Conservation (phyloP, 768 basidiomycete species). For the Coprinopsis cinerea region DNA sequence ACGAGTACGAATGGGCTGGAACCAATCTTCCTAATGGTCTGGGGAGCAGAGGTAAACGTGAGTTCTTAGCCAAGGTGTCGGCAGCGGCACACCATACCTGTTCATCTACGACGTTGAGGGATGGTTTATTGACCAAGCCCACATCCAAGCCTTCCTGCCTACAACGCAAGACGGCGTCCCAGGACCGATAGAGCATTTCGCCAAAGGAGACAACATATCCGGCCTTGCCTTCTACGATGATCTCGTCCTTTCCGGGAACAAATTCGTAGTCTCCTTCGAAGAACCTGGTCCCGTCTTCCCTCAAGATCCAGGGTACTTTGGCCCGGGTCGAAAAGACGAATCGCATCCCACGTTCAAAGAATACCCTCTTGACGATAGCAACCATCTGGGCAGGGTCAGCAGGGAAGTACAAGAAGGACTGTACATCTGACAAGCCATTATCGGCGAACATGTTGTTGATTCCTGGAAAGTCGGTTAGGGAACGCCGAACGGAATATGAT, state of each 20-base stretch:
- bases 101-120: slow-evolving; percentile 80
- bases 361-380: slow-evolving; percentile 68
- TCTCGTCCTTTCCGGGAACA: slow-evolving; percentile 79
- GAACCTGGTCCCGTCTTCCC: slow-evolving; percentile 64
- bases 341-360: slow-evolving; percentile 78
- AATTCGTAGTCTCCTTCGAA: slow-evolving; percentile 73
- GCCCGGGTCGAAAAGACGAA: slow-evolving; percentile 88
- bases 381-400: slow-evolving; percentile 80
- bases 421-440: slow-evolving; percentile 76
- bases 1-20: slow-evolving; percentile 73
- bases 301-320: slow-evolving; percentile 83
- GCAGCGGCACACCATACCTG: slow-evolving; percentile 50
- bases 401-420: slow-evolving; percentile 84
- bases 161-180: slow-evolving; percentile 74
- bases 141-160: slow-evolving; percentile 71
- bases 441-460: slow-evolving; percentile 86
- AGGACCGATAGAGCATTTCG: slow-evolving; percentile 81
- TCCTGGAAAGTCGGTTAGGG: slow-evolving; percentile 52
- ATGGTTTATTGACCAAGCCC: slow-evolving; percentile 82
- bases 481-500: not conserved
- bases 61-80: not conserved
- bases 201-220: slow-evolving; percentile 86
- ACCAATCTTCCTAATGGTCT: slow-evolving; percentile 69
- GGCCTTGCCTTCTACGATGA: slow-evolving; percentile 67
- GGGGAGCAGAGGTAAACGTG: not conserved